A percentile compares a stretch with the other conserved stretches of the same genome.
These are phyloP conservation scores for Goffeauzyma gilvescens DNA, from an alignment of 768 basidiomycete genomes.

Conservation along the genomic window DNA sequence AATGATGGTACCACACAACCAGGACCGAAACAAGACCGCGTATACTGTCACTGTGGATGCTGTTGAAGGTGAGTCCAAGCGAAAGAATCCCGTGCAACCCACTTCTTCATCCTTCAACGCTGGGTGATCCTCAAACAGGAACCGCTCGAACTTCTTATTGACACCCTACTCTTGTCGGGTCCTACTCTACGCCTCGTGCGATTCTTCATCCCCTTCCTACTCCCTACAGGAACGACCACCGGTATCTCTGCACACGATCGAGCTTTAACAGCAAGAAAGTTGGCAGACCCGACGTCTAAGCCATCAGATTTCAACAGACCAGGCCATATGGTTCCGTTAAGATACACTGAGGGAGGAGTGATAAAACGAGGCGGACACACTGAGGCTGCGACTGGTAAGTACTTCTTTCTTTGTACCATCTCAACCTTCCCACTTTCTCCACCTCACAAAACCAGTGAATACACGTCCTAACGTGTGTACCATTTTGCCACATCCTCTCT, in stretches of 20 bases:
- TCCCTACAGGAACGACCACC: constrained; percentile 57
- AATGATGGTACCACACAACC: constrained; percentile 83
- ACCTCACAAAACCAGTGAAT: not conserved
- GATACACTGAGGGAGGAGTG: constrained; percentile 68
- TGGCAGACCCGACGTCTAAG: constrained; percentile 41
- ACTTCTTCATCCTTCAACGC: constrained; percentile 6
- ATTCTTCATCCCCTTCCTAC: not conserved
- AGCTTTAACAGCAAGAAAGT: constrained; percentile 61
- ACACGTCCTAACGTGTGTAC: not conserved
- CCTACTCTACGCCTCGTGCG: too few species aligned
- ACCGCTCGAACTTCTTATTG: too few species aligned
- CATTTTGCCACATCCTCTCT: not conserved
- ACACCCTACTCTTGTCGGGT: too few species aligned
- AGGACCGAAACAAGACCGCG: constrained; percentile 79
- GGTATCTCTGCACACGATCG: constrained; percentile 96
- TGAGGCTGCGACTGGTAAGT: constrained; percentile 53
- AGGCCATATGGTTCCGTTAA: constrained; percentile 85
- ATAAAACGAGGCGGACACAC: constrained; percentile 82
- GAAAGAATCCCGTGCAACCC: not conserved
- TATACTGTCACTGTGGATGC: constrained; percentile 94
- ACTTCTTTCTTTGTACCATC: not conserved
- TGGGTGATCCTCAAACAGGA: too few species aligned
- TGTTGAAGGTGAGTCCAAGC: constrained; percentile 46
- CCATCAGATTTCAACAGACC: constrained; percentile 70
- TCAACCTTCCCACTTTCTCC: not conserved